Evolutionary conservation across 176 grass and related monocot genomes (phyloP), one percentile per base, ranked within the genome.

Genomic region (Carex parvula): DNA sequence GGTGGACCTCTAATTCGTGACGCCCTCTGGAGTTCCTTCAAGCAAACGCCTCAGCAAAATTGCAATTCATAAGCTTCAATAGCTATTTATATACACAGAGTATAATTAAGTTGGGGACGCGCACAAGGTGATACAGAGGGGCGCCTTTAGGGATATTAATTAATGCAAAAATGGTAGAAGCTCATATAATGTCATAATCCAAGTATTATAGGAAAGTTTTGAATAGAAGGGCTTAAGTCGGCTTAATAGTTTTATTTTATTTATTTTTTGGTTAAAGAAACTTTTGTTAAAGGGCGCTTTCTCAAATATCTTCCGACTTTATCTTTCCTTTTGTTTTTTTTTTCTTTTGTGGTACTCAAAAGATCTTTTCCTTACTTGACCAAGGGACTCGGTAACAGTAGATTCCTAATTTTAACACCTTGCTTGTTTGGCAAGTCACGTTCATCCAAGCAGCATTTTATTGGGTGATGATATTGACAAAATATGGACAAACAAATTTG

Each of bases 21-120:
- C 5, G 48, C 29, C 48, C 50, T 54, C 22, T 77, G 50, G 14
- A 77, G 6, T 53, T 77, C 72, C 72, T 78, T 78, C 6, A 57
- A 56, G 73, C 73, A 32, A 78, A 78, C 73, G 73, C 52, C 52
- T 78, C 48, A 56, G 73, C 12, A 18, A 18, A 78, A 52, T 21
- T 17, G 8, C 22, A 56, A 52, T 42, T 54, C 71, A 53, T 12
- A 74, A 42, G 70, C 73, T 32, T 77, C 73, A 77, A 54, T 77
- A 32, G 50, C 24, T 1, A 78, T 17, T 56, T 78, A 78, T 78
- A 57, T 24, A 76, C 21, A 54, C 21, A 55, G 12, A 53, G 26
- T 16, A 54, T 30, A 69, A 69, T 69, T 41, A 71, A 71, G 68
- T 18, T 18, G 50, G 70, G 44, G 41, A 18, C 12, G 73, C 14